Conservation (phyloP, 2,329 filamentous ascomycete genomes). For the Coniochaeta prunicola region DNA sequence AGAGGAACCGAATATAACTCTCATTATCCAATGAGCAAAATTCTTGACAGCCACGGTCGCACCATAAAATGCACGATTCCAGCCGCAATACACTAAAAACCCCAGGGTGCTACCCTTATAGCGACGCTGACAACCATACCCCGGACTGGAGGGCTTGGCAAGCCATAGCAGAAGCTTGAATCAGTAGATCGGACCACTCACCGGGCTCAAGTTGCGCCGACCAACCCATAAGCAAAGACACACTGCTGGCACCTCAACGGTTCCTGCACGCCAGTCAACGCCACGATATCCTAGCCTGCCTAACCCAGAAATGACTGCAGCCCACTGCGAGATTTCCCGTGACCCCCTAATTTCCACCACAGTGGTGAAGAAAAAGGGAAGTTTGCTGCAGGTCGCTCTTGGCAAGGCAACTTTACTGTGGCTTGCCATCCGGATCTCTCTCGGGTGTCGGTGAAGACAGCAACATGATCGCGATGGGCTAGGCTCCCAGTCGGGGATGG, state of each 20-base stretch:
- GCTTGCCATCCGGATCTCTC: background rate
- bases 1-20: background rate
- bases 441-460: background rate
- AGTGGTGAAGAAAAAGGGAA: background rate
- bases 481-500: background rate
- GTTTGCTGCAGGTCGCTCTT: background rate
- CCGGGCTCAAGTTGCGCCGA: background rate
- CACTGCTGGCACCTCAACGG: background rate
- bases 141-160: background rate
- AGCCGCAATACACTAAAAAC: slow-evolving; percentile 1
- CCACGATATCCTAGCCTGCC: background rate
- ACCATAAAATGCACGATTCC: background rate
- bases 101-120: background rate
- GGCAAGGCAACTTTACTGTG: background rate
- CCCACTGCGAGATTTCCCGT: background rate
- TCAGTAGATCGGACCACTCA: background rate
- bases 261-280: background rate
- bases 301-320: background rate
- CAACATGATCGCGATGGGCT: background rate
- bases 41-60: background rate
- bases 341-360: background rate
- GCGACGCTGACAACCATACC: background rate
- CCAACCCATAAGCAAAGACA: background rate
- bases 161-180: background rate
- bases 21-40: background rate